Base-by-base conservation (phyloP, 345 rosid species). In the Boechera retrofracta region DNA sequence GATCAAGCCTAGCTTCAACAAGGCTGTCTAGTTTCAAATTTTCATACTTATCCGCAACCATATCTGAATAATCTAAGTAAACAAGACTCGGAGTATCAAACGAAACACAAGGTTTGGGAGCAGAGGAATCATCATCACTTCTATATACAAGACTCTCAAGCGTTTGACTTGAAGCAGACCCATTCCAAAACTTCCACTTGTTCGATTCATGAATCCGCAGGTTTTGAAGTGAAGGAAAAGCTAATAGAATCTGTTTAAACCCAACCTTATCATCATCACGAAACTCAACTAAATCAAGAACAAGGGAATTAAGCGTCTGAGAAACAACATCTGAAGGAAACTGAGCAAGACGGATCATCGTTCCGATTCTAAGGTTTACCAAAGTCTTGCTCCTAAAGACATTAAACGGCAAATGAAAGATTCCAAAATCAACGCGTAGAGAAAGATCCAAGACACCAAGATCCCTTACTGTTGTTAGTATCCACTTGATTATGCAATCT, bases 1-100 rank as follows among this genome's bases (percentile, higher is more conserved):
- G 71, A 77, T 70, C 71, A 77, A 76, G 41, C 75, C 58, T 77
- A 63, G 21, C 80, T 77, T 77, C 75, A 62, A 77, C 59, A 39
- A 77, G 74, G 35, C 75, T 45, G 24, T 63, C 52, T 12, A 77
- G 4, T 1, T 28, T 10, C 65, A 77, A 1, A n/a, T 0, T 54
- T 1, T 63, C 71, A 31, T 62, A 77, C 71, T 54, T 63, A 54
- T 62, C 65, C 0, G 75, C 65, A 4, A 77, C 75, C 64, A 33
- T 12, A 77, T 77, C 80, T 5, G 71, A 44, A 55, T 69, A 77
- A 1, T 77, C 80, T 1, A 77, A 63, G 80, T 54, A 77, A 44
- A 69, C 80, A 45, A 77, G 75, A 2, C 42, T 16, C 16, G 71
- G 75, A 21, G 52, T 13, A 44, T 77, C 80, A 63, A 77, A 77